These are phyloP conservation scores for Colletotrichum acutatum DNA, from an alignment of 2,329 filamentous ascomycete species.

Conservation along the genomic window DNA sequence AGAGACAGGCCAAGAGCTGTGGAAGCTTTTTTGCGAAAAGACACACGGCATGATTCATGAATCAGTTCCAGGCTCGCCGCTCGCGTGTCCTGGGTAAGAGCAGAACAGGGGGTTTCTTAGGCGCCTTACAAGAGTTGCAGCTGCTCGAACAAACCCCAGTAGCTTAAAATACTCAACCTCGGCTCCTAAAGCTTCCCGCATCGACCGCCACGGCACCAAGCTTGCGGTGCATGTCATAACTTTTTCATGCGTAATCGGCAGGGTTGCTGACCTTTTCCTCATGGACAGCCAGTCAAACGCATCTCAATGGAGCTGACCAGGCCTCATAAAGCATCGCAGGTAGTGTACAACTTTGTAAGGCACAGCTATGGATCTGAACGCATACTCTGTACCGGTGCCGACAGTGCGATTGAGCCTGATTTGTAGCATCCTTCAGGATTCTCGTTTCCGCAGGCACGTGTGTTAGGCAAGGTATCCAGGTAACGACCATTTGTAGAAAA, in stretches of 20 bases:
- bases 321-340: background rate
- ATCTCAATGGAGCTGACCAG: background rate
- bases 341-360: background rate
- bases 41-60: constrained; percentile 9
- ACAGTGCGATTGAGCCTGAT: background rate
- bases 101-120: background rate
- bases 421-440: background rate
- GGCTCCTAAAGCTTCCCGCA: background rate
- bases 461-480: too few species aligned
- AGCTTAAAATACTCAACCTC: background rate
- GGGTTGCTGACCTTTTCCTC: background rate
- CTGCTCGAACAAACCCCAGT: background rate
- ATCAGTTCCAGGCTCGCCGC: background rate
- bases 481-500: background rate
- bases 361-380: background rate
- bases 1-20: too few species aligned
- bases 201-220: too few species aligned
- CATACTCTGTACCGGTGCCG: background rate
- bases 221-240: background rate
- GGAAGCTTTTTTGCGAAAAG: background rate
- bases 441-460: background rate
- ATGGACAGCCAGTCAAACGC: background rate
- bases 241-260: background rate
- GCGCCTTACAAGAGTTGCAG: background rate
- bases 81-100: background rate